These are phyloP conservation scores for Esteya vermicola DNA, from an alignment of 2,329 filamentous ascomycete genomes.

Conservation along the genomic window DNA sequence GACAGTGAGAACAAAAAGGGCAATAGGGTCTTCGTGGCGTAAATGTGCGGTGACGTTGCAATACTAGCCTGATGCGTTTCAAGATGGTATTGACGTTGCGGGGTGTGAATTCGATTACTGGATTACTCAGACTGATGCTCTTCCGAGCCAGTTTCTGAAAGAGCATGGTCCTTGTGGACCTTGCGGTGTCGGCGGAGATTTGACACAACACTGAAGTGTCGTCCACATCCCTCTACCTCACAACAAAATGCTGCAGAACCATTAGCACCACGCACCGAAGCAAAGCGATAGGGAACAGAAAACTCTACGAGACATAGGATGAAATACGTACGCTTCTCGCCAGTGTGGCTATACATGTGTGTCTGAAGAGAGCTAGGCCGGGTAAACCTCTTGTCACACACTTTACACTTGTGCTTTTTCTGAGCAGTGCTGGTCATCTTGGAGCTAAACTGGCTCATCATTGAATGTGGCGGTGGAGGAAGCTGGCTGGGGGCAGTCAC, in stretches of 20 bases:
- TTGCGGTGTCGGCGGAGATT: conserved; percentile 91
- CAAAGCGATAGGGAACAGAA: background rate
- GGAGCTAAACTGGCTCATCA: conserved; percentile 98
- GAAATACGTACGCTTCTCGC: conserved; percentile 76
- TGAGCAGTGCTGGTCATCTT: conserved; percentile 91
- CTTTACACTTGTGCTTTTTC: conserved; percentile 99
- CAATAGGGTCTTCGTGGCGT: too few relatives aligned
- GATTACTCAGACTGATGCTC: conserved; percentile 45
- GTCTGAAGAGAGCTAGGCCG: conserved; percentile 88
- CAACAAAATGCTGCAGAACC: conserved; percentile 70
- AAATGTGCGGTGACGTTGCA: too few relatives aligned
- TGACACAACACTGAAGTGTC: conserved; percentile 93
- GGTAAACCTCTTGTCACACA: conserved; percentile 95
- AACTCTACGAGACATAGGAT: background rate
- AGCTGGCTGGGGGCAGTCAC: conserved; percentile 22
- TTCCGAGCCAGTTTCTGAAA: conserved; percentile 49
- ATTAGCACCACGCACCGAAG: background rate
- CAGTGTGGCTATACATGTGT: conserved; percentile 96
- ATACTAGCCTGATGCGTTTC: too few relatives aligned
- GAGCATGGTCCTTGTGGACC: conserved; percentile 72
- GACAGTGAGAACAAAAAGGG: too few relatives aligned
- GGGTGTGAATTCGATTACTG: too few relatives aligned
- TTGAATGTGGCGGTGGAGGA: conserved; percentile 74
- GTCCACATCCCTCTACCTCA: conserved; percentile 85
- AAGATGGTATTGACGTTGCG: too few relatives aligned